phyloP scores from a whole-genome alignment of 2,329 filamentous ascomycete species.

The Beauveria pseudobassiana region DNA sequence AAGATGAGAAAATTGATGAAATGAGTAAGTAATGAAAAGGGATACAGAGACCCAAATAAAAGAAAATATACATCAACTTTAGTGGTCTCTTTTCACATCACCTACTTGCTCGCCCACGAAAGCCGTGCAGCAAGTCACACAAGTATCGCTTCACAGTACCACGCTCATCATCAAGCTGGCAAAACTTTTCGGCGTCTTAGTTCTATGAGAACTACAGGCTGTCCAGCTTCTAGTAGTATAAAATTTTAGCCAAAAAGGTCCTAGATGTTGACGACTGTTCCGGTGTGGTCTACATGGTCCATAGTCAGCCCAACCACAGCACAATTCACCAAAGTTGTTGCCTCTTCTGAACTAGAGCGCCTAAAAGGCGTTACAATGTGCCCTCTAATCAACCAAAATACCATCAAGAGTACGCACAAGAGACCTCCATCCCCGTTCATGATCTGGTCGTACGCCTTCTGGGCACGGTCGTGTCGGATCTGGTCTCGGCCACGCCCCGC shows the following conservation, averaged over 20 bases:
- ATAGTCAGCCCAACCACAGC: constrained; percentile 1
- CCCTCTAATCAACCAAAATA: background rate
- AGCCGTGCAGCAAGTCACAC: too few relatives aligned
- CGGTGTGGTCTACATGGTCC: background rate
- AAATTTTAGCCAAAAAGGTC: background rate
- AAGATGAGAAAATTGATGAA: too few relatives aligned
- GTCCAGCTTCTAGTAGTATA: too few relatives aligned
- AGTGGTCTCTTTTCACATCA: too few relatives aligned
- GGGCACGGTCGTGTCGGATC: constrained; percentile 20
- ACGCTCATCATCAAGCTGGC: too few relatives aligned
- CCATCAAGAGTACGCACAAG: background rate
- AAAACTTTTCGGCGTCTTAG: too few relatives aligned
- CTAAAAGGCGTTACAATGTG: background rate
- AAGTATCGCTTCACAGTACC: too few relatives aligned
- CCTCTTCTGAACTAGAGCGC: background rate
- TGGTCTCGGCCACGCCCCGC: constrained; percentile 23
- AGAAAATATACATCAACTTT: too few relatives aligned
- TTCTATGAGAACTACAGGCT: too few relatives aligned
- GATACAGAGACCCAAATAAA: too few relatives aligned
- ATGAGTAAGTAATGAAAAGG: too few relatives aligned
- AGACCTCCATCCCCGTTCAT: background rate
- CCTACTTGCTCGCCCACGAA: too few relatives aligned
- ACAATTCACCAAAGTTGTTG: constrained; percentile 4
- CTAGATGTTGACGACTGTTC: background rate
- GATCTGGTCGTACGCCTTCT: constrained; percentile 18